Evolutionary conservation across 495 filamentous ascomycete species (phyloP), one percentile per base, ranked within the genome.

Genomic region (Astrothelium macrocarpum): DNA sequence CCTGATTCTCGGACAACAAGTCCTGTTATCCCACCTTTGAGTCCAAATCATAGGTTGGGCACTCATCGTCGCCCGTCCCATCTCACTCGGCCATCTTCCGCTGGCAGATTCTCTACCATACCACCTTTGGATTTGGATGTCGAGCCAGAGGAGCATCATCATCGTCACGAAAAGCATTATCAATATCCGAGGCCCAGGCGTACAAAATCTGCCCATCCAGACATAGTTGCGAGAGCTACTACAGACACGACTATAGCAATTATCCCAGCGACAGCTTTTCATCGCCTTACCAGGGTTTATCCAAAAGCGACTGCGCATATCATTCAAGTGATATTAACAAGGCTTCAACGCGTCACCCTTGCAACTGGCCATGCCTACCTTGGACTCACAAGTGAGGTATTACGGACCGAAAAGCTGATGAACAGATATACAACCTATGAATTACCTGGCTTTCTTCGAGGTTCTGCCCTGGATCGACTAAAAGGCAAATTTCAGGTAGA

Each of bases 241-340:
- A 90, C 95, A 25, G 94, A 98, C 72, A 97, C 93, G 0, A 98
- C 95, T 0, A 97, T 98, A 75, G 94, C 94, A 18, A 94, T 98
- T 69, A 97, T 98, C 66, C 94, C 94, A 2, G 95, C 93, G 4
- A 94, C 90, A 68, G 94, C 94, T 2, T 98, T 98, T 73, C 85
- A 90, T 62, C 87, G 94, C 10, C 78, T 98, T 42, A 98, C 95
- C n/a, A 81, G 89, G 66, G 87, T 97, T 25, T 98, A 97, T 71
- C 94, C 94, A 9, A 92, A 91, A 76, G 94, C 94, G 2, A 96
- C 94, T 12, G 89, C 95, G 5, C 94, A 98, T 72, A 97, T 98
- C 65, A 90, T 98, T 1, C 93, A 97, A 64, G 94, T 98, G 31
- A 97, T 98, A 60, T 74, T 98, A 32, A 97, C 94, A 1, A 81